Evolutionary conservation across 768 basidiomycete species (phyloP), one percentile per base, ranked within the genome.

Genomic region (Tulasnella sp.): DNA sequence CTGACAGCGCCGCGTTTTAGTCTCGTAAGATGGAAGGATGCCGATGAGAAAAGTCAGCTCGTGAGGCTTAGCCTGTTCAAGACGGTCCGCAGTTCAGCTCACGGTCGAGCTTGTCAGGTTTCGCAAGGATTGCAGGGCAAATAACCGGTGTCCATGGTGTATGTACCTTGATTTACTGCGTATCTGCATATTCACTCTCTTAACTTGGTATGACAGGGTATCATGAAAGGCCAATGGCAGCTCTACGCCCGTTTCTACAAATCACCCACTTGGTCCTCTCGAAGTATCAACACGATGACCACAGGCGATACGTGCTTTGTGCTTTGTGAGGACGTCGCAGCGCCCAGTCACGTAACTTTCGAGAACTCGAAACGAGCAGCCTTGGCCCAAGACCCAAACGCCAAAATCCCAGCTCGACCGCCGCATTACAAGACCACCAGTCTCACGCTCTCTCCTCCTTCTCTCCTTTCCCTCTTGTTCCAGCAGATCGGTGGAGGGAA

Each of bases 1-100:
- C n/a, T n/a, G n/a, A n/a, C n/a, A n/a, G n/a, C n/a, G n/a, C n/a
- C n/a, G n/a, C n/a, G n/a, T 40, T 26, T 36, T 35, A 72, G 70
- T 32, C 70, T 72, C 8, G 70, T 52, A 22, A 52, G 70, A 39
- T 72, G 70, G 70, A 72, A 44, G 26, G 63, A 72, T 35, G 70
- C 70, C 5, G 62, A 62, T 63, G 62, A 37, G 29, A 44, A 34
- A 62, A 44, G 70, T 72, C 22, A 29, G 70, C 29, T 47, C 62
- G 59, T 39, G 34, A 32, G 29, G 22, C 19, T 36, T 1, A 32
- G 34, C 19, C 39, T 32, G 39, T 44, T 16, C 26, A 16, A 32
- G 42, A 11, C 19, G 29, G 11, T 37, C 36, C 11, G 29, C 32
- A 70, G 37, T 59, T 12, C 32, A 44, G 19, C 26, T 35, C 17